Percentiles rank a stretch among this genome's conserved stretches.
These are phyloP conservation scores for Aspergillus sclerotialis DNA, from an alignment of 2,329 filamentous ascomycete genomes.

Conservation along the genomic window DNA sequence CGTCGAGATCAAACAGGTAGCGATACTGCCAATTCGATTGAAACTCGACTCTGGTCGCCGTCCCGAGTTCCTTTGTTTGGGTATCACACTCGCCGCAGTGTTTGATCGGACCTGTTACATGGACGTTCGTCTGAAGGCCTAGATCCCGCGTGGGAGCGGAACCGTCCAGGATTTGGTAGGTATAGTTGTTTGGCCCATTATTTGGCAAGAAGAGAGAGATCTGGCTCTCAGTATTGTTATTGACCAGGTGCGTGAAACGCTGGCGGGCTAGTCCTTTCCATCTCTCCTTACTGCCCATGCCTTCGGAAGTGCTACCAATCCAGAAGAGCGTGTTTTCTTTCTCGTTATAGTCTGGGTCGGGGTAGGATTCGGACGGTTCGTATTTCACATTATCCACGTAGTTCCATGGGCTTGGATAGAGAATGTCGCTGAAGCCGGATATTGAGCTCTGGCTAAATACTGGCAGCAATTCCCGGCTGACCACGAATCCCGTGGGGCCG, in stretches of 20 bases:
- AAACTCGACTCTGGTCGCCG: too few relatives aligned
- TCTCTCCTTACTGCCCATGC: slow-evolving; percentile 44
- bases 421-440: slow-evolving; percentile 44
- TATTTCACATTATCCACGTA: slow-evolving; percentile 40
- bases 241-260: slow-evolving; percentile 67
- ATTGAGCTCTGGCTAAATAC: slow-evolving; percentile 46
- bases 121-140: too few relatives aligned
- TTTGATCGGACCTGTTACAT: too few relatives aligned
- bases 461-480: slow-evolving; percentile 40
- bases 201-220: slow-evolving; percentile 21
- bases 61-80: too few relatives aligned
- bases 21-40: too few relatives aligned
- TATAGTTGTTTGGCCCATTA: too few relatives aligned
- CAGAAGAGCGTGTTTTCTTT: slow-evolving; percentile 40
- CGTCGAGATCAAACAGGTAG: slow-evolving; percentile 72
- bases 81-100: slow-evolving; percentile 42
- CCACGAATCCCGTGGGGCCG: slow-evolving; percentile 40
- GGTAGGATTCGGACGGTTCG: slow-evolving; percentile 28
- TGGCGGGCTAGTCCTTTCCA: slow-evolving; percentile 71
- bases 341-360: slow-evolving; percentile 34
- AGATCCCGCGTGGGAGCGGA: too few relatives aligned
- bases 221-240: slow-evolving; percentile 33
- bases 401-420: slow-evolving; percentile 46
- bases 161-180: too few relatives aligned
- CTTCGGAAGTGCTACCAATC: slow-evolving; percentile 44